Conservation (phyloP, 2,329 filamentous ascomycete species). For the Stemphylium vesicarium region DNA sequence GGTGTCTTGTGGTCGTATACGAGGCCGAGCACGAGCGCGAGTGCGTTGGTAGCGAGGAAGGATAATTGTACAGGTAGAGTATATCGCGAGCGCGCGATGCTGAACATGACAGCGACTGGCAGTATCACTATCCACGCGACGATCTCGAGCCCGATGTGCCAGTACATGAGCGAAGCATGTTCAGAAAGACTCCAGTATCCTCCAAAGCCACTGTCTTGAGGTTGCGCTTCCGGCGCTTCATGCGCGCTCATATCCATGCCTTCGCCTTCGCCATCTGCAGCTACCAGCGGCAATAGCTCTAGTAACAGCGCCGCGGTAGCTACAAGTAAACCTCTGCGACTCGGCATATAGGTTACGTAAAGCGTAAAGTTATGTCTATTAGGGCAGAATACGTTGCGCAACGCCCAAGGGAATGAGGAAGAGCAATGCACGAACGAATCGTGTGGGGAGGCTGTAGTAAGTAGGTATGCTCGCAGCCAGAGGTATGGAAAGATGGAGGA, state of each 20-base stretch:
- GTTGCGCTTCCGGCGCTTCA: slow-evolving; percentile 23
- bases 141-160: slow-evolving; percentile 74
- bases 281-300: slow-evolving; percentile 47
- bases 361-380: neutral
- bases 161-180: slow-evolving; percentile 64
- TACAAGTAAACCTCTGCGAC: slow-evolving; percentile 26
- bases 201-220: slow-evolving; percentile 28
- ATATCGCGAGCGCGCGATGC: slow-evolving; percentile 77
- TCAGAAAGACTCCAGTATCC: slow-evolving; percentile 67
- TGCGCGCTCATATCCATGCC: slow-evolving; percentile 37
- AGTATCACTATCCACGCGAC: slow-evolving; percentile 75
- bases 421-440: neutral
- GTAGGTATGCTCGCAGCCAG: slow-evolving; percentile 3
- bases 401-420: neutral
- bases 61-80: slow-evolving; percentile 71
- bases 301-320: slow-evolving; percentile 50
- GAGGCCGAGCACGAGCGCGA: slow-evolving; percentile 49
- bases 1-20: slow-evolving; percentile 80
- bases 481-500: slow-evolving; percentile 6
- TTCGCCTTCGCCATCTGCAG: slow-evolving; percentile 51
- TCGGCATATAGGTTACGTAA: slow-evolving; percentile 37
- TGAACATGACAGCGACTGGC: slow-evolving; percentile 82
- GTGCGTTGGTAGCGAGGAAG: slow-evolving; percentile 53
- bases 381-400: neutral
- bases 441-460: neutral